A percentile compares a stretch with the other conserved stretches of the same genome.
Evolutionary conservation across 768 basidiomycete genomes (phyloP).

Genomic region (Termitomyces bulborhizus): DNA sequence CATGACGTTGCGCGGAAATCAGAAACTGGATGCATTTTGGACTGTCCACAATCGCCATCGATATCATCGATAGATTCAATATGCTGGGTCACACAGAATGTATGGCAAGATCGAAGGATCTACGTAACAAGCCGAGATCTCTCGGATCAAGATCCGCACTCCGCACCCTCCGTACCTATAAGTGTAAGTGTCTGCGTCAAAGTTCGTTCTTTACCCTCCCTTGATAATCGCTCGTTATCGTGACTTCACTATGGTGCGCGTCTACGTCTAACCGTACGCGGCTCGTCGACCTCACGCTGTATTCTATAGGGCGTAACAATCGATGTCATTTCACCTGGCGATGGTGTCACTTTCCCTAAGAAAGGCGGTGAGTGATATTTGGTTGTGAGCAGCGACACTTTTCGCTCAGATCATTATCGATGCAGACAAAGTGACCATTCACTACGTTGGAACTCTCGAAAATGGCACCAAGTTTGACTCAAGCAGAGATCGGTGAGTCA

Average conservation of each 20-base stretch:
- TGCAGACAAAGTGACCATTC: slow-evolving; percentile 65
- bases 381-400: neutral
- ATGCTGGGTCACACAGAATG: neutral
- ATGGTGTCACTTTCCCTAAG: slow-evolving; percentile 61
- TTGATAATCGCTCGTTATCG: slow-evolving; percentile 28
- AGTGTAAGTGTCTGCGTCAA: slow-evolving; percentile 36
- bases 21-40: slow-evolving; percentile 5
- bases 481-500: slow-evolving; percentile 62
- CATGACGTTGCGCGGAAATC: neutral
- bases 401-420: slow-evolving; percentile 17
- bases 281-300: slow-evolving; percentile 10
- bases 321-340: slow-evolving; percentile 51
- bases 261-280: slow-evolving; percentile 15
- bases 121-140: slow-evolving; percentile 25
- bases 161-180: slow-evolving; percentile 46
- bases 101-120: slow-evolving; percentile 13
- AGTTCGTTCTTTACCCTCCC: slow-evolving; percentile 23
- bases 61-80: slow-evolving; percentile 13
- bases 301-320: slow-evolving; percentile 62
- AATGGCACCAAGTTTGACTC: slow-evolving; percentile 72
- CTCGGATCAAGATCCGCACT: slow-evolving; percentile 77
- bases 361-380: slow-evolving; percentile 50
- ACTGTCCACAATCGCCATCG: slow-evolving; percentile 13
- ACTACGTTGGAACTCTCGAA: slow-evolving; percentile 70
- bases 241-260: slow-evolving; percentile 26